These are phyloP conservation scores for Epichloe brachyelytri DNA, from an alignment of 2,329 filamentous ascomycete species.

Conservation along the genomic window DNA sequence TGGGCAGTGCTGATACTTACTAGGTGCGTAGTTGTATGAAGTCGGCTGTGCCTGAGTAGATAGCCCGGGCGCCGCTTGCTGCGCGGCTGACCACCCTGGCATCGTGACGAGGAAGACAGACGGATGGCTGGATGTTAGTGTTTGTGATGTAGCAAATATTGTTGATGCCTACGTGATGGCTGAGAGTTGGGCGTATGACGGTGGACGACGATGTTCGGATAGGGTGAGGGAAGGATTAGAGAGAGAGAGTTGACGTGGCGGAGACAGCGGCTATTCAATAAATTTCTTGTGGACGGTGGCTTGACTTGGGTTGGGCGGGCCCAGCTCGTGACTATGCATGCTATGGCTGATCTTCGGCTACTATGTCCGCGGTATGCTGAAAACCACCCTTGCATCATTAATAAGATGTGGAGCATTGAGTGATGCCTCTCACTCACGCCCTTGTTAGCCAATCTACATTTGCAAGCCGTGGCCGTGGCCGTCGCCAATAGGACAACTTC, in stretches of 20 bases:
- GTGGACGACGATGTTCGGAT: neutral
- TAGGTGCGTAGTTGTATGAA: constrained; percentile 26
- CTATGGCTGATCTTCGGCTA: neutral
- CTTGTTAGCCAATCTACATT: neutral
- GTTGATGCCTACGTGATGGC: neutral
- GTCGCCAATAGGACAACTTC: neutral
- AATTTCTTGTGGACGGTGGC: neutral
- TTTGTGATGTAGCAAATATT: neutral
- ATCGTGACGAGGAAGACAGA: constrained; percentile 17
- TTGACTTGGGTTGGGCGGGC: neutral
- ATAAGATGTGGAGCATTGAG: too few relatives aligned
- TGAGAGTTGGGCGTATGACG: neutral
- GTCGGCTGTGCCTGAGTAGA: constrained; percentile 22
- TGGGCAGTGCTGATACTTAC: constrained; percentile 16
- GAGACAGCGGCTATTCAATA: neutral
- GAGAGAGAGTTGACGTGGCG: neutral
- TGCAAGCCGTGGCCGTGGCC: neutral
- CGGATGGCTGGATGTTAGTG: constrained; percentile 6
- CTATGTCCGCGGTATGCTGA: too few relatives aligned
- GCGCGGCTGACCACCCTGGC: constrained; percentile 24
- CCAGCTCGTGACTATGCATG: neutral
- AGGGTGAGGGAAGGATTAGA: neutral
- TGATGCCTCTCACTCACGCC: too few relatives aligned
- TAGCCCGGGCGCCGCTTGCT: constrained; percentile 28
- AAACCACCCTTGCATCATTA: too few relatives aligned